A percentile compares a stretch with the other conserved stretches of the same genome.
These are phyloP conservation scores for Pseudogymnoascus sp. DNA, from an alignment of 2,329 filamentous ascomycete genomes.

Conservation along the genomic window DNA sequence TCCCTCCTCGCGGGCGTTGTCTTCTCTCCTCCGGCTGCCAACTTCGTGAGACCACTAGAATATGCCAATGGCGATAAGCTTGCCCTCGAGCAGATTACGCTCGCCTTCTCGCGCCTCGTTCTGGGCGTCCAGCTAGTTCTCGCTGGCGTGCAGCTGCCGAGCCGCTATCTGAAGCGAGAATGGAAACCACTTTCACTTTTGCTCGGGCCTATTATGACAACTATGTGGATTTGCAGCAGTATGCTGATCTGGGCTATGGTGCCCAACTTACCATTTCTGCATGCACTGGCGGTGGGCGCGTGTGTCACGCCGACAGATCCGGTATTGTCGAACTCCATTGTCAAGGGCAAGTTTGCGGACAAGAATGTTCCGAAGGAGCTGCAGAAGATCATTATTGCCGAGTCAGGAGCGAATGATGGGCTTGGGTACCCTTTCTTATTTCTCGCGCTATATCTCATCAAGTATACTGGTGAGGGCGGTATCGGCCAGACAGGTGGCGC, in stretches of 20 bases:
- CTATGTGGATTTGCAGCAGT: conserved; percentile 75
- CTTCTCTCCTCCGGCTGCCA: conserved; percentile 68
- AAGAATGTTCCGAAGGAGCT: conserved; percentile 72
- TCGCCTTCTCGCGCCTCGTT: conserved; percentile 76
- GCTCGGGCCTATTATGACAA: conserved; percentile 70
- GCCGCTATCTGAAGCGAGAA: conserved; percentile 66
- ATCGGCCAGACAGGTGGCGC: conserved; percentile 46
- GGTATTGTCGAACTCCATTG: conserved; percentile 77
- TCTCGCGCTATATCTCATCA: conserved; percentile 73
- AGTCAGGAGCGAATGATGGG: conserved; percentile 81
- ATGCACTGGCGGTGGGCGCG: conserved; percentile 68
- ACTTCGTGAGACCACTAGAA: conserved; percentile 63
- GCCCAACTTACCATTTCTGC: conserved; percentile 60
- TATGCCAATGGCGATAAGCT: conserved; percentile 53
- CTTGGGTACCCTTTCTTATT: conserved; percentile 82
- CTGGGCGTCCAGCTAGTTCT: conserved; percentile 81
- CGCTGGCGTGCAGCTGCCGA: conserved; percentile 76
- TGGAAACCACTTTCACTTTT: conserved; percentile 65
- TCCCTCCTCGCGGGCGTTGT: conserved; percentile 66
- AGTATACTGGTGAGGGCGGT: conserved; percentile 55
- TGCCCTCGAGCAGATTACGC: conserved; percentile 60
- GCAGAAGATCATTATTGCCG: conserved; percentile 65
- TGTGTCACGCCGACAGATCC: conserved; percentile 86
- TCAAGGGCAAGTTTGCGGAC: conserved; percentile 85
- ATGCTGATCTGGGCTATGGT: conserved; percentile 67